phyloP scores from a whole-genome alignment of 2,329 filamentous ascomycete genomes.

The Phialocephala subalpina region DNA sequence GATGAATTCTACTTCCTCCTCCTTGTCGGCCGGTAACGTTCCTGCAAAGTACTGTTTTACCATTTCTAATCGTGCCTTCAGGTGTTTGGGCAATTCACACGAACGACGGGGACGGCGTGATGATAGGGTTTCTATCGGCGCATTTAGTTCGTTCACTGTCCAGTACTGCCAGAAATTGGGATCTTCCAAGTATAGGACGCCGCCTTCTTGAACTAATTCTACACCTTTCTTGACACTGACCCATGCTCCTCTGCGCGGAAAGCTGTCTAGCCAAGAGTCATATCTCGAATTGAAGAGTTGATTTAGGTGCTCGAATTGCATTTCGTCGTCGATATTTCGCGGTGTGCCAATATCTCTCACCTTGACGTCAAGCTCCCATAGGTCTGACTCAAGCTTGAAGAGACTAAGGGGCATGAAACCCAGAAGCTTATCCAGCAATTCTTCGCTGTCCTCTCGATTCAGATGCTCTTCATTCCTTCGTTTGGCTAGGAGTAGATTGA shows the following conservation, averaged over 20 bases:
- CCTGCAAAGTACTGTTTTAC: background rate
- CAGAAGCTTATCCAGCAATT: slow-evolving; percentile 15
- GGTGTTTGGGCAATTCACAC: background rate
- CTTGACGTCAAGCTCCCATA: slow-evolving; percentile 11
- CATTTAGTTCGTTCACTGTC: background rate
- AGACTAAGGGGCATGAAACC: slow-evolving; percentile 18
- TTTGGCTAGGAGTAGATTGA: slow-evolving; percentile 16
- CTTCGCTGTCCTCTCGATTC: slow-evolving; percentile 20
- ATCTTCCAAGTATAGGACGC: background rate
- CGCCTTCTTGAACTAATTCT: too few relatives aligned
- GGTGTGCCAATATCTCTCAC: slow-evolving; percentile 7
- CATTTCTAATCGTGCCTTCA: background rate
- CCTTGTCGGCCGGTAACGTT: background rate
- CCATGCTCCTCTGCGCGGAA: background rate
- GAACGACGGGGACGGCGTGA: background rate
- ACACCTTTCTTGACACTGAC: background rate
- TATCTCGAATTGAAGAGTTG: background rate
- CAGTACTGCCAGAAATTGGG: background rate
- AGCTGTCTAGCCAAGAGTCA: background rate
- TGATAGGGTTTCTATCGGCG: background rate
- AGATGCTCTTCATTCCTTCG: background rate
- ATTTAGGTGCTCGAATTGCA: background rate
- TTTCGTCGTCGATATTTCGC: background rate
- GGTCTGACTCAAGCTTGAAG: slow-evolving; percentile 4
- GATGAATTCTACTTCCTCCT: background rate